A percentile compares a stretch with the other conserved stretches of the same genome.
Evolutionary conservation across 1,284 basidiomycete species (phyloP).

Genomic region (Testicularia cyperi): DNA sequence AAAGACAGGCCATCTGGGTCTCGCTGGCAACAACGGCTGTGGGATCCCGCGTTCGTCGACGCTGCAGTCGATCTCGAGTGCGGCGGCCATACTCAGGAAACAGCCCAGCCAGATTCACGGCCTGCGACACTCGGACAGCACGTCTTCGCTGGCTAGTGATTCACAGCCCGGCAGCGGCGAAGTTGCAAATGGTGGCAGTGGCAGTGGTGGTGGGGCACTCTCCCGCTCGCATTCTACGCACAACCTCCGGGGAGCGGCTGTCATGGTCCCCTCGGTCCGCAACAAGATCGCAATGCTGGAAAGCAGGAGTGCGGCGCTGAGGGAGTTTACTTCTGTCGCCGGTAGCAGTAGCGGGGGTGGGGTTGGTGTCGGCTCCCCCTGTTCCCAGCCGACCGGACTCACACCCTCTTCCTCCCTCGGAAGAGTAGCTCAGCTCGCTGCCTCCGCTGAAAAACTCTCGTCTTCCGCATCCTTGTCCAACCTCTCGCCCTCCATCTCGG

Average conservation of each 20-base stretch:
- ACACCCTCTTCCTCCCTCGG: background rate
- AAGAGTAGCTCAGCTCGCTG: background rate
- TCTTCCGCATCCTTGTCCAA: background rate
- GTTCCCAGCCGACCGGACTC: background rate
- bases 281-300: conserved; percentile 56
- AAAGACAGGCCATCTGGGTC: background rate
- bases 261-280: conserved; percentile 50
- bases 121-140: conserved; percentile 37
- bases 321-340: conserved; percentile 26
- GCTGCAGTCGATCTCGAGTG: conserved; percentile 4
- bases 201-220: too few relatives aligned
- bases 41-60: conserved; percentile 17
- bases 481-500: too few relatives aligned
- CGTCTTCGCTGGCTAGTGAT: conserved; percentile 11
- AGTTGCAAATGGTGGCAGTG: background rate
- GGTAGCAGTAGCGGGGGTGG: conserved; percentile 1
- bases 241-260: conserved; percentile 31
- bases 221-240: conserved; percentile 34
- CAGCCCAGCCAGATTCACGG: too few relatives aligned
- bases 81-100: background rate
- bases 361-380: background rate
- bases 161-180: background rate
- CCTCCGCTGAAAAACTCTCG: background rate
- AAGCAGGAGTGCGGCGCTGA: conserved; percentile 22
- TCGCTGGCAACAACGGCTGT: background rate